Evolutionary conservation across 352 stramenopile genomes (phyloP), one percentile per base, ranked within the genome.

Genomic region (Phytophthora citrophthora): DNA sequence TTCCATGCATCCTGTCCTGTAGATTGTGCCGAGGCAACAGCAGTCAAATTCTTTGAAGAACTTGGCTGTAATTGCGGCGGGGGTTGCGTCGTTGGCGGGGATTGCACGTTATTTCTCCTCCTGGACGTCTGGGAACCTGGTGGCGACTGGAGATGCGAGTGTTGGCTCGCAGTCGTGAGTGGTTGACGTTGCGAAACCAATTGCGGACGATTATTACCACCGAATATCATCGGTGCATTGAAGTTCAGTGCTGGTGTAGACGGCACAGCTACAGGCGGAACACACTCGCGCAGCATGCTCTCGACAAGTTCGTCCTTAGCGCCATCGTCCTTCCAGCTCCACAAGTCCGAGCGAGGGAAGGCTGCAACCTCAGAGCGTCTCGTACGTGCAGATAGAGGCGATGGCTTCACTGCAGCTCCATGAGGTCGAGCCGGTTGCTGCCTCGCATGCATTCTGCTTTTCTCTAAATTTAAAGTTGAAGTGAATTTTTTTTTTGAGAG

Each of bases 281-380:
- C 68, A 39, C 76, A 83, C 45, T 90, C 81, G 23, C 78, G 72
- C 36, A 90, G 49, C 71, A 89, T 86, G 16, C 27, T 75, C 64
- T 87, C 79, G 39, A 89, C 72, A 38, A 84, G 62, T 20, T 90
- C 74, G 48, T 78, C 63, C 50, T 79, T 61, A 23, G 39, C 44
- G 23, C 44, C 31, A 24, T 62, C 55, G 41, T 79, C 53, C 8
- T 66, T 70, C 83, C 81, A 92, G 13, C 58, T 67, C 83, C 81
- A 92, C 12, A 92, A 71, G 36, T 86, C 62, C 7, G 81, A 62
- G 12, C 83, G 83, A 12, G 81, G 79, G 64, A 91, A 90, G 0
- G 61, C 11, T 34, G 56, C 5, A 20, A 31, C 10, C 26, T 66
- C 63, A n/a, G 64, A 61, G 7, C 69, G 74, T 55, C 71, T 44